Evolutionary conservation across 345 rosid species (phyloP), one percentile per base, ranked within the genome.

Genomic region (Ceriops tagal): DNA sequence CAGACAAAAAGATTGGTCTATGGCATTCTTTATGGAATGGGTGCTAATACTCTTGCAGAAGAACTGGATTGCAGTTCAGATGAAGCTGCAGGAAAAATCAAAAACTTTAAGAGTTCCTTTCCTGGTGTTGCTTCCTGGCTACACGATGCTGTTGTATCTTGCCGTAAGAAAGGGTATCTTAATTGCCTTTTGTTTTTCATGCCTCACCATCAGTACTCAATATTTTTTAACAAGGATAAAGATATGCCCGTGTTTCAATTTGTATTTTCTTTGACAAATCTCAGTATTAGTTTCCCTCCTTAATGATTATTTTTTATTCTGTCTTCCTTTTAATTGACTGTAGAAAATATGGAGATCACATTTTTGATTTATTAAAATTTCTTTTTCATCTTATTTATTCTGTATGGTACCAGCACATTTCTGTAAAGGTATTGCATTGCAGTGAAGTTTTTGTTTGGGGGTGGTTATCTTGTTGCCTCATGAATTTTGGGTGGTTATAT

Each of bases 11-110:
- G 97, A 71, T 77, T 93, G 92, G 84, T 93, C 60, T 93, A 93
- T 66, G 99, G 97, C 56, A 89, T 93, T 82, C 92, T 93, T 31
- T 93, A 93, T 80, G 99, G 99, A 76, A 93, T 93, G 99, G 99
- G 99, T 71, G 89, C 99, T 66, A 89, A 83, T 35, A 77, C 81
- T 72, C 96, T 93, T 72, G 85, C 96, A 32, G 91, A 90, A 74
- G 97, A 93, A 80, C 84, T 93, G 75, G 85, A 83, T 64, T 93
- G 97, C 82, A 86, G 83, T 74, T 67, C 88, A 26, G 91, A 88
- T 68, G 97, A 84, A 84, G 99, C 99, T 70, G 81, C 83, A 66
- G 91, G 83, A 67, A 93, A 88, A 84, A 93, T 92, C 69, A 79
- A 75, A 84, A 84, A 87, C 81, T 89, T 93, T 72, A 89, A 92